Conservation (phyloP, 768 basidiomycete species). For the Podaxis sp. region DNA sequence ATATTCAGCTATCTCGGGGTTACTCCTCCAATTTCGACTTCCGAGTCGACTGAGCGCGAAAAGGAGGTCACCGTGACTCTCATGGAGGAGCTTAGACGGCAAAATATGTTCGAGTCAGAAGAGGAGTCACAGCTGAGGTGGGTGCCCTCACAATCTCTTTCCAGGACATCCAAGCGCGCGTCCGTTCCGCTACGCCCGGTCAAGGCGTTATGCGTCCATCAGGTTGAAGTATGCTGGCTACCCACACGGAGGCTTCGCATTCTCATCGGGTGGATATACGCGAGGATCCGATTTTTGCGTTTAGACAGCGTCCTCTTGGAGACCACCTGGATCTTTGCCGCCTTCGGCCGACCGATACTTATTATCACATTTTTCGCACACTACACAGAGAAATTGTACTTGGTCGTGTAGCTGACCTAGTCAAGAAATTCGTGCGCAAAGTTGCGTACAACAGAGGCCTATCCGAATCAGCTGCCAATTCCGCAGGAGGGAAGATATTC, state of each 20-base stretch:
- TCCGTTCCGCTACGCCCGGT: background rate
- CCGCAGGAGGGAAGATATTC: slow-evolving; percentile 97
- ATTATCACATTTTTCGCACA: background rate
- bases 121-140: slow-evolving; percentile 88
- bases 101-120: slow-evolving; percentile 88
- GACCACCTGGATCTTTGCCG: background rate
- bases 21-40: slow-evolving; percentile 80
- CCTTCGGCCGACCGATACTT: background rate
- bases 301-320: background rate
- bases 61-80: slow-evolving; percentile 81
- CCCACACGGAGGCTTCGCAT: background rate
- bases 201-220: background rate
- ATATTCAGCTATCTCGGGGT: slow-evolving; percentile 69
- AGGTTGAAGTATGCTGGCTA: background rate
- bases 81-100: slow-evolving; percentile 85
- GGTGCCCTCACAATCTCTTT: slow-evolving; percentile 26
- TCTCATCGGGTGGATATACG: background rate
- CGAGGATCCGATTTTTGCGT: background rate
- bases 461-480: slow-evolving; percentile 82
- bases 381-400: slow-evolving; percentile 83
- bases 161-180: background rate
- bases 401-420: slow-evolving; percentile 82
- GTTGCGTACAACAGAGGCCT: slow-evolving; percentile 78
- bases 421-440: slow-evolving; percentile 89
- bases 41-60: slow-evolving; percentile 73